Conservation (phyloP, 768 basidiomycete species). For the Russula emetica region DNA sequence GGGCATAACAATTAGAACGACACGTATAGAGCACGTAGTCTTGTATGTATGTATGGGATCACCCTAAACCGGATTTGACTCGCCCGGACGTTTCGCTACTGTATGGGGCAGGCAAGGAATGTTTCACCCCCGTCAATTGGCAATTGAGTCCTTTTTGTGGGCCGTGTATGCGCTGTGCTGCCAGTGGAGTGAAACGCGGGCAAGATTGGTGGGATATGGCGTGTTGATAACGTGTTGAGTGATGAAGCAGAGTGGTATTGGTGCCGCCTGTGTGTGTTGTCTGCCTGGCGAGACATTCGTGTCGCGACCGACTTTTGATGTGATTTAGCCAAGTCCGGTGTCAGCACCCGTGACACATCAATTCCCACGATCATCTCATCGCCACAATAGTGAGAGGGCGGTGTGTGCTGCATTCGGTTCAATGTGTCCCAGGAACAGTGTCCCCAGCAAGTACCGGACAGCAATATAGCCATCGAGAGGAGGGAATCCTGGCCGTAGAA, state of each 20-base stretch:
- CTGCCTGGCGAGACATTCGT: not conserved
- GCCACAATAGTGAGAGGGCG: too few species aligned
- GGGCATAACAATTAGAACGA: constrained; percentile 20
- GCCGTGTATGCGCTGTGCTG: not conserved
- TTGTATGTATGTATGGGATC: not conserved
- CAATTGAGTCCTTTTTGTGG: not conserved
- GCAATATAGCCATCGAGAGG: too few species aligned
- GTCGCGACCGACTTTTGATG: not conserved
- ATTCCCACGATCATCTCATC: not conserved
- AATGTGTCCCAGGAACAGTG: too few species aligned
- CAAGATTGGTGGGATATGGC: not conserved
- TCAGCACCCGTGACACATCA: not conserved
- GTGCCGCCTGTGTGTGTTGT: not conserved
- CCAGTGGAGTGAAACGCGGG: not conserved
- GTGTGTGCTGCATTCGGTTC: too few species aligned
- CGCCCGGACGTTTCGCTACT: not conserved
- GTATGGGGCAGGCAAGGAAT: not conserved
- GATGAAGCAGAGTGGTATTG: not conserved
- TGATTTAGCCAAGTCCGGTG: not conserved
- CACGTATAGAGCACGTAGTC: not conserved
- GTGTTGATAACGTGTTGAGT: not conserved
- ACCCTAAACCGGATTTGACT: constrained; percentile 10
- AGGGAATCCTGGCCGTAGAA: too few species aligned
- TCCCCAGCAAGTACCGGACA: too few species aligned
- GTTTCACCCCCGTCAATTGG: constrained; percentile 18